Evolutionary conservation across 75 land plant species (phyloP).

Genomic region (Picea glauca): DNA sequence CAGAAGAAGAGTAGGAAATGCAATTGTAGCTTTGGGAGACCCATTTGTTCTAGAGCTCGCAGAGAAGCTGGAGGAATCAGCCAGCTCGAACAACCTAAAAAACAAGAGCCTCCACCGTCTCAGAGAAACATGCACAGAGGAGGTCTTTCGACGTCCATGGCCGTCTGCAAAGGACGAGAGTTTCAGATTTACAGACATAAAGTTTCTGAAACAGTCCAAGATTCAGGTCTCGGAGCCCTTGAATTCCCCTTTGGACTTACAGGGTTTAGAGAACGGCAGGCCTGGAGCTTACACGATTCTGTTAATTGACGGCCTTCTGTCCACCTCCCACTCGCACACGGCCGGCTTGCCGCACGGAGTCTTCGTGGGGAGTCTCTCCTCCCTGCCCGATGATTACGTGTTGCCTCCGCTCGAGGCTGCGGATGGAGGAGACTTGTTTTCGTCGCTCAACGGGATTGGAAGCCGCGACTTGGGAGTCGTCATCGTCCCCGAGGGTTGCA

Average conservation of each 20-base stretch:
- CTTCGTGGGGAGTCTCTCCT: slow-evolving; percentile 54
- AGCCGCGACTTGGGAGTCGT: slow-evolving; percentile 59
- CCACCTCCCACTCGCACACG: slow-evolving; percentile 26
- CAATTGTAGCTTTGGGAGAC: slow-evolving; percentile 44
- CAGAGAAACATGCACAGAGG: slow-evolving; percentile 59
- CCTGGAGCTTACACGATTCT: slow-evolving; percentile 22
- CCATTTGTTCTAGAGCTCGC: slow-evolving; percentile 84
- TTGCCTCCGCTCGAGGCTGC: slow-evolving; percentile 12
- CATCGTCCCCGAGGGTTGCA: slow-evolving; percentile 56
- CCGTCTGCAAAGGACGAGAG: slow-evolving; percentile 74
- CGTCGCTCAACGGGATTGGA: slow-evolving; percentile 81
- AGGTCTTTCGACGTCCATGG: slow-evolving; percentile 71
- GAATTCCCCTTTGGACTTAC: neutral
- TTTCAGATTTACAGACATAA: slow-evolving; percentile 86
- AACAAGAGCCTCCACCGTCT: slow-evolving; percentile 44
- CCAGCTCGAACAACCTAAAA: slow-evolving; percentile 9
- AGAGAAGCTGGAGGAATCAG: slow-evolving; percentile 84
- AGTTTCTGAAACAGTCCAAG: slow-evolving; percentile 42
- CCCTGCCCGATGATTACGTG: slow-evolving; percentile 18
- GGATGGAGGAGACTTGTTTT: slow-evolving; percentile 61
- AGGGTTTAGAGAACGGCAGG: neutral
- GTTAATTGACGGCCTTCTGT: slow-evolving; percentile 63
- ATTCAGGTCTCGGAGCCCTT: slow-evolving; percentile 39
- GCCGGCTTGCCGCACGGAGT: slow-evolving; percentile 43
- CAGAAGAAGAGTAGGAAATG: neutral